Evolutionary conservation across 2,329 filamentous ascomycete genomes (phyloP).

Genomic region (Pezicula carpinea): DNA sequence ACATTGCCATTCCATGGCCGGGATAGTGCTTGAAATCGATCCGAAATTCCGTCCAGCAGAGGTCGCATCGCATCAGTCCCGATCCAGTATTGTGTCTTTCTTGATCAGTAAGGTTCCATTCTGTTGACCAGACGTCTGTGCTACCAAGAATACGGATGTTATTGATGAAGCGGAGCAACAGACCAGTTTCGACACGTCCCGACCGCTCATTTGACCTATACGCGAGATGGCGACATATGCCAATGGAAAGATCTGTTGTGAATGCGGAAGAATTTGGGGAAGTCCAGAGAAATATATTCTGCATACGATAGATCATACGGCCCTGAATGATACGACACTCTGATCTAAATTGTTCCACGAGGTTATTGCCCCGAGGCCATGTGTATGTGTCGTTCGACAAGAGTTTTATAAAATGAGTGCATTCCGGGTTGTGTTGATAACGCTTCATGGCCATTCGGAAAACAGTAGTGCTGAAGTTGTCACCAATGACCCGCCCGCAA

Average conservation of each 20-base stretch:
- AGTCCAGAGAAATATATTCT: not conserved
- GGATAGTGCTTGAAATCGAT: conserved; percentile 8
- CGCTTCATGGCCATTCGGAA: conserved; percentile 14
- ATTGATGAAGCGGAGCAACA: no score
- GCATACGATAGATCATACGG: conserved; percentile 1
- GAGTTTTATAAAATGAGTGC: conserved; percentile 3
- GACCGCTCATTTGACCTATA: no score
- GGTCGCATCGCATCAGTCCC: conserved; percentile 1
- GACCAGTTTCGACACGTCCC: no score
- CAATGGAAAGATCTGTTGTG: no score
- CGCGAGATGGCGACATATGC: no score
- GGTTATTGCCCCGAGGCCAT: not conserved
- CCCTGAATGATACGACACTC: conserved; percentile 7
- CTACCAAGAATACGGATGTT: no score
- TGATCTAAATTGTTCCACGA: not conserved
- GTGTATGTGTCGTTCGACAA: conserved; percentile 4
- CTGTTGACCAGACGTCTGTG: no score
- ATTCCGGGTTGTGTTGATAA: conserved; percentile 7
- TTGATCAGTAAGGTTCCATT: no score
- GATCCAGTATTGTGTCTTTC: not conserved
- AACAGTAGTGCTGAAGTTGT: conserved; percentile 8
- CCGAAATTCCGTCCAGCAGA: conserved; percentile 11
- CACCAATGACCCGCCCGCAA: not conserved
- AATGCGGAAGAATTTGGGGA: no score
- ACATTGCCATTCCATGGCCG: conserved; percentile 5